Evolutionary conservation across 768 basidiomycete species (phyloP), one percentile per base, ranked within the genome.

Genomic region (Tremella fuciformis): DNA sequence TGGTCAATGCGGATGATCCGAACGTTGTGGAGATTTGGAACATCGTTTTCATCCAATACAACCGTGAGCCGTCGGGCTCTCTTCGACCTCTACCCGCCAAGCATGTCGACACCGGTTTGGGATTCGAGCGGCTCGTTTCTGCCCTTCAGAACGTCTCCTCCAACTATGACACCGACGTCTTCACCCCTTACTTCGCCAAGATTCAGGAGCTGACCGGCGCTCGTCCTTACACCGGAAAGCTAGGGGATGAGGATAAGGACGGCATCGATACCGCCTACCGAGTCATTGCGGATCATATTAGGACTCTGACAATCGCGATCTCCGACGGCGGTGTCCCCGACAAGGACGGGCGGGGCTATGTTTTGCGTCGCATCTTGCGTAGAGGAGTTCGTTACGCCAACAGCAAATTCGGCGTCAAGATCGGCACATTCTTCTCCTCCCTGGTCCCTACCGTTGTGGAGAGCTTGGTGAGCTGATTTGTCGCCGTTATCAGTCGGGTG

Each of bases 51-150:
- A 98, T 99, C 73, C 93, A 97, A 71, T 99, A 88, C 81, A 98
- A 99, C 76, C 88, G 96, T 48, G 94, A 98, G 77, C 83, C 85
- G 44, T 88, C 93, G 57, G 88, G 88, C 40, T 84, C 86, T 18
- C 83, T 99, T 15, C 85, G 83, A 53, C 59, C 83, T 0, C 83
- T 99, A 13, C 96, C 96, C 22, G 84, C 86, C 29, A 91, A 92
- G 78, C 96, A 99, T 69, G 89, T 99, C 62, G 96, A 99, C 75
- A 99, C 96, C 6, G 96, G 96, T 51, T 92, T 99, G 93, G 96
- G 96, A 42, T 99, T 96, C 77, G 96, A 99, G 77, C 89, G 96
- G 53, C 82, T 99, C 25, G 96, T 99, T 24, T 96, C 93, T 15
- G 86, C 88, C 40, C 81, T 98, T 8, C 96, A 99, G 76, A 85